Percentiles rank a stretch among this genome's conserved stretches.
Conservation (phyloP, 2,329 filamentous ascomycete species). For the Davidsoniella virescens region DNA sequence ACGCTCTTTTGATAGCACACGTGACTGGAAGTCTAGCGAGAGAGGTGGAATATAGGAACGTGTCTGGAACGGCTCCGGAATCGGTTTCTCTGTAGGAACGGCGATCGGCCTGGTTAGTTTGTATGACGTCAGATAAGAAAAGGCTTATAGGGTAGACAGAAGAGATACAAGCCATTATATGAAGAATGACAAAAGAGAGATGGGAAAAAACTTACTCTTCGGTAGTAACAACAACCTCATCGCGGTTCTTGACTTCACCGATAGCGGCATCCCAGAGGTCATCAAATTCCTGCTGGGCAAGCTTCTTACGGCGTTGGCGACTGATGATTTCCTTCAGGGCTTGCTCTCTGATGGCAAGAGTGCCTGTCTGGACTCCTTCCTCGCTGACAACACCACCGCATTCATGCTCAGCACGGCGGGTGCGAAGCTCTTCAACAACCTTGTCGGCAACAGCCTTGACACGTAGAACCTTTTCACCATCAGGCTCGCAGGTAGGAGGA, state of each 20-base stretch:
- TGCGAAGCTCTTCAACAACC: constrained; percentile 70
- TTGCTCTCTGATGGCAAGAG: constrained; percentile 46
- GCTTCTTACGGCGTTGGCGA: constrained; percentile 62
- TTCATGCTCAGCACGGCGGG: constrained; percentile 76
- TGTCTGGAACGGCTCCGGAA: constrained; percentile 43
- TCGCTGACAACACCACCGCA: constrained; percentile 59
- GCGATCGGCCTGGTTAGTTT: constrained; percentile 76
- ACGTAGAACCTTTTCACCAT: constrained; percentile 77
- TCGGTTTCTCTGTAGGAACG: constrained; percentile 54
- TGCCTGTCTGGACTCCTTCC: constrained; percentile 40
- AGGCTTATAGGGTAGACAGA: constrained; percentile 12
- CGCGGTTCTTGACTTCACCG: constrained; percentile 49
- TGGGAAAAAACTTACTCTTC: constrained; percentile 32
- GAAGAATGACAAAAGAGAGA: constrained; percentile 12
- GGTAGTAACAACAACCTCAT: constrained; percentile 38
- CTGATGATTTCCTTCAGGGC: constrained; percentile 64
- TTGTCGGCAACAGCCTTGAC: constrained; percentile 79
- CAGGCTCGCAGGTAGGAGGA: constrained; percentile 82
- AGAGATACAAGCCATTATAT: constrained; percentile 15
- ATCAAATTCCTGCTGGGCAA: constrained; percentile 80
- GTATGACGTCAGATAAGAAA: constrained; percentile 28
- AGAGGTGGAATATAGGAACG: constrained; percentile 65
- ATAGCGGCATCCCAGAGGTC: constrained; percentile 66
- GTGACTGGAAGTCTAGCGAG: constrained; percentile 79
- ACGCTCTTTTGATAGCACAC: constrained; percentile 63